Conservation (phyloP, 257 asterid genomes). For the Rhazya stricta region DNA sequence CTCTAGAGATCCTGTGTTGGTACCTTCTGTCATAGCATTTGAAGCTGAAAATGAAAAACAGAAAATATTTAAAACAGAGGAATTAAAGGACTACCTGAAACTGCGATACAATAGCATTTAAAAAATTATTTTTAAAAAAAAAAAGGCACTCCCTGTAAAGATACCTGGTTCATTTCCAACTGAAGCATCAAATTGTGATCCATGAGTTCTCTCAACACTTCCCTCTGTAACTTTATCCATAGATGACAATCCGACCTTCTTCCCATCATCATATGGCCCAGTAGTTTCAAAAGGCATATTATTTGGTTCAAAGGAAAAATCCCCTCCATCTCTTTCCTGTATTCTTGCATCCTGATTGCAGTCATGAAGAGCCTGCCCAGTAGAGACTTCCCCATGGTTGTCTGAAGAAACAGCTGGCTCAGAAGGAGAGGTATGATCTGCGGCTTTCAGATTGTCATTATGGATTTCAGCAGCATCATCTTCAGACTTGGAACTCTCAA, state of each 20-base stretch:
- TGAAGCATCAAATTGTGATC: conserved; percentile 28
- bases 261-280: conserved; percentile 22
- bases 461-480: conserved; percentile 21
- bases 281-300: conserved; percentile 24
- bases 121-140: background rate
- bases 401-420: conserved; percentile 32
- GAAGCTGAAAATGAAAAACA: conserved; percentile 39
- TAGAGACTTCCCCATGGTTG: conserved; percentile 22
- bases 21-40: conserved; percentile 36
- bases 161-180: conserved; percentile 36
- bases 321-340: conserved; percentile 24
- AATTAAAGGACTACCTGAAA: conserved; percentile 7
- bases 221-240: conserved; percentile 28
- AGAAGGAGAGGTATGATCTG: conserved; percentile 24
- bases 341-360: conserved; percentile 27
- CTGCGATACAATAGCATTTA: background rate
- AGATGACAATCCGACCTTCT: conserved; percentile 20
- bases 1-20: conserved; percentile 25
- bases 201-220: conserved; percentile 31
- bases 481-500: conserved; percentile 30
- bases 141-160: background rate
- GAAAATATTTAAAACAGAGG: conserved; percentile 12
- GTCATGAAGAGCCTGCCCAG: conserved; percentile 30
- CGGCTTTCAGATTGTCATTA: conserved; percentile 31
- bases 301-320: conserved; percentile 10